A percentile compares a stretch with the other conserved stretches of the same genome.
Evolutionary conservation across 179 eudicot species (phyloP).

Genomic region (Monotropa hypopitys): DNA sequence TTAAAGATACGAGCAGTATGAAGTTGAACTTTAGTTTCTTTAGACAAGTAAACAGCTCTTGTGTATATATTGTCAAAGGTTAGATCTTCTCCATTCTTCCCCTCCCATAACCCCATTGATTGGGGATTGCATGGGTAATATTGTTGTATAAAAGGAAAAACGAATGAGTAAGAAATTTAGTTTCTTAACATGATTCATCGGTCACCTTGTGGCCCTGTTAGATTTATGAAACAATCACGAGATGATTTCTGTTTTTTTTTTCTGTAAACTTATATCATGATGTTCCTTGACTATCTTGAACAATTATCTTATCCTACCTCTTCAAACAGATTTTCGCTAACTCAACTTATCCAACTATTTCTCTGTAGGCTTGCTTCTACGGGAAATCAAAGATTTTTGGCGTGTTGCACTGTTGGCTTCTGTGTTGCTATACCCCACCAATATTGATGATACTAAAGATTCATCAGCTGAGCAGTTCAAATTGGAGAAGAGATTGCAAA

Average conservation of each 20-base stretch:
- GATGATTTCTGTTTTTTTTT: not conserved
- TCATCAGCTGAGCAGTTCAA: constrained; percentile 21
- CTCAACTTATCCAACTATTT: not conserved
- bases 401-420: constrained; percentile 59
- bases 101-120: too few relatives aligned
- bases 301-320: constrained; percentile 4
- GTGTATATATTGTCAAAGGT: too few relatives aligned
- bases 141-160: too few relatives aligned
- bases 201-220: not conserved
- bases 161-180: not conserved
- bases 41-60: too few relatives aligned
- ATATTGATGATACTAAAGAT: constrained; percentile 14
- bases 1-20: not conserved
- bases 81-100: too few relatives aligned
- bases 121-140: too few relatives aligned
- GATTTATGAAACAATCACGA: not conserved
- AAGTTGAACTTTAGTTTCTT: not conserved
- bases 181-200: not conserved
- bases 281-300: not conserved
- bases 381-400: constrained; percentile 90
- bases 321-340: not conserved
- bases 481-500: constrained; percentile 34
- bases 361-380: constrained; percentile 57
- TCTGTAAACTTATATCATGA: not conserved
- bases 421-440: constrained; percentile 33